Conservation (phyloP, 208 protist genomes). For the Acanthamoeba healyi region DNA sequence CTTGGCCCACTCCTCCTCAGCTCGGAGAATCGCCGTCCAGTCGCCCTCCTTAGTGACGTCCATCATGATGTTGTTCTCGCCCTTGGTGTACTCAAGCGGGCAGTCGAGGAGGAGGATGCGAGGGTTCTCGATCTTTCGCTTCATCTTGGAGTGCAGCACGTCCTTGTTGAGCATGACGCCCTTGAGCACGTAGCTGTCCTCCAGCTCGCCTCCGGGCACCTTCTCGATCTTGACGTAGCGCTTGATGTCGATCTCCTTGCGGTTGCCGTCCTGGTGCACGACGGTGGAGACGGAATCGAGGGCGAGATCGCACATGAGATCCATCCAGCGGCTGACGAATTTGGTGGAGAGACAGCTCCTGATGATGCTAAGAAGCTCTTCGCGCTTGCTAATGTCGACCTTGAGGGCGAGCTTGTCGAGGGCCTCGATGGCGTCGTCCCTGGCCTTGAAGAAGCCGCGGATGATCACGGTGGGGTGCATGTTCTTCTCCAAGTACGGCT, state of each 20-base stretch:
- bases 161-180: conserved; percentile 99
- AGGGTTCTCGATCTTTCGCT: conserved; percentile 98
- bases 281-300: conserved; percentile 98
- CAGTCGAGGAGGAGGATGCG: conserved; percentile 99
- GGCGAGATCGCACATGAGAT: conserved; percentile 98
- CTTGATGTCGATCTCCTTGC: conserved; percentile 99
- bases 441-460: conserved; percentile 96
- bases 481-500: conserved; percentile 98
- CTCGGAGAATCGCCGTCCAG: conserved; percentile 97
- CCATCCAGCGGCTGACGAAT: conserved; percentile 96
- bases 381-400: conserved; percentile 96
- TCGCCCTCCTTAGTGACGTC: conserved; percentile 98
- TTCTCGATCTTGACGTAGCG: conserved; percentile 99
- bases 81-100: conserved; percentile 99
- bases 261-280: conserved; percentile 88
- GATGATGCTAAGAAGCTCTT: conserved; percentile 94
- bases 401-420: conserved; percentile 94
- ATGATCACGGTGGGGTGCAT: conserved; percentile 99
- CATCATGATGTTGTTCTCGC: conserved; percentile 98
- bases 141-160: conserved; percentile 99
- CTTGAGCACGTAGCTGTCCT: conserved; percentile 97
- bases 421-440: conserved; percentile 96
- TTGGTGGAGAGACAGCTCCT: conserved; percentile 98
- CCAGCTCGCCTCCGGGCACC: conserved; percentile 99
- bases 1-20: conserved; percentile 99